phyloP scores from a whole-genome alignment of 495 filamentous ascomycete species.

The Articulospora tetracladia region DNA sequence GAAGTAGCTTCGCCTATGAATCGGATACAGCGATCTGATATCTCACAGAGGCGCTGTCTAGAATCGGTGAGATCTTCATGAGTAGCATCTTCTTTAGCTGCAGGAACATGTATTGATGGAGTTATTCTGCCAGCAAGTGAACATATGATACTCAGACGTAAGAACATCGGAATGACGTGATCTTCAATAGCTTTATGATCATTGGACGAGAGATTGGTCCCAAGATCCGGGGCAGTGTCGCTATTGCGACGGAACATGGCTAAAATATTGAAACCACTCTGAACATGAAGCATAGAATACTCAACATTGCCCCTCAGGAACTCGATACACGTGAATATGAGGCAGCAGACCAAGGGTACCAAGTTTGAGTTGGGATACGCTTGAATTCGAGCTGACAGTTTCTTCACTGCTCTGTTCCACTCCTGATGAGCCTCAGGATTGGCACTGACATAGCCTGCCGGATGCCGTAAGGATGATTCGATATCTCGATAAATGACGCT shows the following conservation, averaged over 20 bases:
- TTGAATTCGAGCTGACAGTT: conserved; percentile 28
- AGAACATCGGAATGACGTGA: conserved; percentile 13
- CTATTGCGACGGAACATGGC: conserved; percentile 7
- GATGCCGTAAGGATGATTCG: conserved; percentile 12
- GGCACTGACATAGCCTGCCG: conserved; percentile 23
- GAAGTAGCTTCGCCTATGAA: conserved; percentile 6
- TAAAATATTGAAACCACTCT: conserved; percentile 36
- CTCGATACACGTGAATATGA: conserved; percentile 53
- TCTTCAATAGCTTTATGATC: conserved; percentile 10
- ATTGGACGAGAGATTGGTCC: conserved; percentile 7
- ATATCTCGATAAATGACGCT: conserved; percentile 27
- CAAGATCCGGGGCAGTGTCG: conserved; percentile 2
- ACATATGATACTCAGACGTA: conserved; percentile 11
- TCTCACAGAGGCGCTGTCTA: conserved; percentile 6
- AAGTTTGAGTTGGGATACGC: conserved; percentile 8
- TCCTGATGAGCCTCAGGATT: conserved; percentile 29
- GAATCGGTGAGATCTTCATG: conserved; percentile 10
- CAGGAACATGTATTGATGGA: conserved; percentile 6
- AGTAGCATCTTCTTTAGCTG: conserved; percentile 11
- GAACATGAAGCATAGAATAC: conserved; percentile 42
- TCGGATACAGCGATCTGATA: conserved; percentile 10
- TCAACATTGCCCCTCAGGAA: conserved; percentile 42
- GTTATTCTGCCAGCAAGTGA: conserved; percentile 13
- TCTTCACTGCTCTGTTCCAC: conserved; percentile 39
- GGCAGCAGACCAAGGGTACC: conserved; percentile 46